These are phyloP conservation scores for Craterostigma plantagineum DNA, from an alignment of 257 asterid species.

Conservation along the genomic window DNA sequence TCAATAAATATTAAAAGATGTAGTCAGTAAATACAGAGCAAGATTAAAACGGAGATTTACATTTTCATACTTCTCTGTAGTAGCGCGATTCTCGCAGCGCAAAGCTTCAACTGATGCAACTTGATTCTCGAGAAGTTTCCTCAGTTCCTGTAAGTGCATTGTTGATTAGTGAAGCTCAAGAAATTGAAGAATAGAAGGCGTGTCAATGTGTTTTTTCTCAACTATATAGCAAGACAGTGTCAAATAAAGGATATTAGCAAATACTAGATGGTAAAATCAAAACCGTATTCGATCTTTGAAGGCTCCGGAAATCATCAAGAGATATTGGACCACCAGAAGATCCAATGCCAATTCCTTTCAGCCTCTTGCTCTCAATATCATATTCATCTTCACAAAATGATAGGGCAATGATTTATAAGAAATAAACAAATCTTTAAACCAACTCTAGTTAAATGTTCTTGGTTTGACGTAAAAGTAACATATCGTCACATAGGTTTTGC, in stretches of 20 bases:
- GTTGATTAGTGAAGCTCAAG: conserved; percentile 6
- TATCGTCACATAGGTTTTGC: neutral
- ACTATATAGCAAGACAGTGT: no score
- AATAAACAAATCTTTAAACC: neutral
- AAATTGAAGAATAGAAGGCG: neutral
- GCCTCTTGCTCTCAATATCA: conserved; percentile 55
- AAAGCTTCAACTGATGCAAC: conserved; percentile 47
- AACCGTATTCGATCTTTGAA: conserved; percentile 88
- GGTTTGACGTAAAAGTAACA: neutral
- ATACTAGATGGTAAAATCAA: conserved; percentile 1
- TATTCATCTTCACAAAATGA: conserved; percentile 38
- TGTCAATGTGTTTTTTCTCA: no score
- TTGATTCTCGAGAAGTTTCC: conserved; percentile 75
- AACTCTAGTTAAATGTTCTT: no score
- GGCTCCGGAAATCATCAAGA: conserved; percentile 88
- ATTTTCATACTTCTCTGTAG: conserved; percentile 44
- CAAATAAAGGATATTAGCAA: conserved; percentile 3
- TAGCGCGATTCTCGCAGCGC: conserved; percentile 47
- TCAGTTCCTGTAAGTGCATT: conserved; percentile 49
- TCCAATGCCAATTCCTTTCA: conserved; percentile 92
- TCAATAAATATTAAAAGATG: no score
- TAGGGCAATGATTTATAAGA: conserved; percentile 11
- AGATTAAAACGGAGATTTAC: conserved; percentile 34
- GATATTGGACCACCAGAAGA: conserved; percentile 84
- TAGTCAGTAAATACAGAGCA: conserved; percentile 1